A percentile compares a stretch with the other conserved stretches of the same genome.
Evolutionary conservation across 2,329 filamentous ascomycete species (phyloP).

Genomic region (Colletotrichum navitas): DNA sequence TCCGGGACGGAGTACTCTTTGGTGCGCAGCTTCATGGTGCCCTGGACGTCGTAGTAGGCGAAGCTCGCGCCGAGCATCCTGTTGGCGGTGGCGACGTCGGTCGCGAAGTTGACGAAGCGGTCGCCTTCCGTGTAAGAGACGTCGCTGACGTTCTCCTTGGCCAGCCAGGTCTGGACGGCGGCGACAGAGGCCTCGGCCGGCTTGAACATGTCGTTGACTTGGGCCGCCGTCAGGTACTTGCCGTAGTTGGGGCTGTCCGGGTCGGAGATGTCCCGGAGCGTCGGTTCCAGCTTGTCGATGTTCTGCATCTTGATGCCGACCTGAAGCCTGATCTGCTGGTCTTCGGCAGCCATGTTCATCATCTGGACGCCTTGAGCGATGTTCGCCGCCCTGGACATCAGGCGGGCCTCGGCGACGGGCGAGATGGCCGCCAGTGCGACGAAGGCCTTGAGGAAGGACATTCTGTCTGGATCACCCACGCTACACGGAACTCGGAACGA

Average conservation of each 20-base stretch:
- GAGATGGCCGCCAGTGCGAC: slow-evolving; percentile 33
- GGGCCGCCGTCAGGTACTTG: slow-evolving; percentile 44
- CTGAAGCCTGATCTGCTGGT: slow-evolving; percentile 43
- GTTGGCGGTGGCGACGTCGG: slow-evolving; percentile 53
- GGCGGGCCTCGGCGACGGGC: slow-evolving; percentile 34
- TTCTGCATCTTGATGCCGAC: slow-evolving; percentile 45
- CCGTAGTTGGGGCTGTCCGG: slow-evolving; percentile 47
- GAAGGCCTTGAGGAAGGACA: slow-evolving; percentile 34
- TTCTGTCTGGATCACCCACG: slow-evolving; percentile 11
- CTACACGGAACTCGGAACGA: slow-evolving; percentile 2
- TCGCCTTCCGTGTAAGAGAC: slow-evolving; percentile 41
- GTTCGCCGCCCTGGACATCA: slow-evolving; percentile 42
- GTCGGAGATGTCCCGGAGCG: slow-evolving; percentile 45
- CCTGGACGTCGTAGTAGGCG: slow-evolving; percentile 55
- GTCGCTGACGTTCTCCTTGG: slow-evolving; percentile 40
- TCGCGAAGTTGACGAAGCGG: slow-evolving; percentile 51
- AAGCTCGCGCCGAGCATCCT: slow-evolving; percentile 58
- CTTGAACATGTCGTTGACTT: slow-evolving; percentile 45
- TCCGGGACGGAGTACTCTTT: slow-evolving; percentile 49
- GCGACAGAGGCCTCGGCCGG: slow-evolving; percentile 44
- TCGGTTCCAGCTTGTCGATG: slow-evolving; percentile 46
- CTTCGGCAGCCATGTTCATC: slow-evolving; percentile 37
- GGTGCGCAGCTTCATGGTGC: slow-evolving; percentile 51
- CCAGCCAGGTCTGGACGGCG: slow-evolving; percentile 46
- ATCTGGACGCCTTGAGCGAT: slow-evolving; percentile 39